Conservation (phyloP, 2,329 filamentous ascomycete species). For the Sclerotinia subarctica region DNA sequence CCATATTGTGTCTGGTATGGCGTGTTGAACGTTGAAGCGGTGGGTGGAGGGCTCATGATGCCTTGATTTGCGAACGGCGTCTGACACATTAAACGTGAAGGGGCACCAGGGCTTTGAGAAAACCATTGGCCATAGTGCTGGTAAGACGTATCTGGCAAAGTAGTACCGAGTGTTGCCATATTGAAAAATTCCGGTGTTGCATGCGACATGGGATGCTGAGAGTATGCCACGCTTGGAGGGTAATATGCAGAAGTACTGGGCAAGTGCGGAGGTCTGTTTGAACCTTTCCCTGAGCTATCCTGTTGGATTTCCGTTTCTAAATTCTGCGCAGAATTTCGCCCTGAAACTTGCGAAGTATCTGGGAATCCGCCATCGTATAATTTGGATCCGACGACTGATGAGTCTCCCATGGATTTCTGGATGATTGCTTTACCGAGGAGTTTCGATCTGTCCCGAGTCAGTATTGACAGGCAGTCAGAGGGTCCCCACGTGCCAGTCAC, state of each 20-base stretch:
- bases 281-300: conserved; percentile 5
- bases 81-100: conserved; percentile 28
- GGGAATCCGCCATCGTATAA: conserved; percentile 15
- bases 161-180: conserved; percentile 30
- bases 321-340: conserved; percentile 21
- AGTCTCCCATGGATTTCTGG: conserved; percentile 19
- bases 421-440: background rate
- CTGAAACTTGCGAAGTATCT: conserved; percentile 8
- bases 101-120: conserved; percentile 23
- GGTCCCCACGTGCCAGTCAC: conserved; percentile 10
- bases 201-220: conserved; percentile 18
- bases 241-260: conserved; percentile 14
- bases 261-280: conserved; percentile 14
- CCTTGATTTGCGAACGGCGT: conserved; percentile 28
- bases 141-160: conserved; percentile 33
- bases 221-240: conserved; percentile 19
- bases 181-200: conserved; percentile 31
- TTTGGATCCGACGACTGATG: conserved; percentile 14
- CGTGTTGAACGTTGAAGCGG: conserved; percentile 29
- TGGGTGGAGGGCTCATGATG: conserved; percentile 24
- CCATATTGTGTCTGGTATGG: conserved; percentile 34
- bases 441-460: background rate
- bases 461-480: background rate
- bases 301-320: conserved; percentile 20
- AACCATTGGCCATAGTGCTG: conserved; percentile 32